Percentiles rank a stretch among this genome's conserved stretches.
Evolutionary conservation across 768 basidiomycete species (phyloP).

Genomic region (Tulasnella sp.): DNA sequence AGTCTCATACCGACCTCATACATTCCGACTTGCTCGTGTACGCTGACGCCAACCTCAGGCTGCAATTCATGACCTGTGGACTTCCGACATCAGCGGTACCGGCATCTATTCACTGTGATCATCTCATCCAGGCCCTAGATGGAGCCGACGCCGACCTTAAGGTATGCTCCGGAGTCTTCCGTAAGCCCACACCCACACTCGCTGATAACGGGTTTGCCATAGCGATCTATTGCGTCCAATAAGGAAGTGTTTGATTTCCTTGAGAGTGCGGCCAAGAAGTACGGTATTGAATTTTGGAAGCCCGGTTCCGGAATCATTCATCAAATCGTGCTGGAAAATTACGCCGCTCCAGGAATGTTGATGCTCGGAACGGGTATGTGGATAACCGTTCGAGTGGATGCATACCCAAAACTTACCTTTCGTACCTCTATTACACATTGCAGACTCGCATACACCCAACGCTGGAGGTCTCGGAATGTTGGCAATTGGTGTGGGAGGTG

Average conservation of each 20-base stretch:
- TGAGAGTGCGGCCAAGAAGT: constrained; percentile 79
- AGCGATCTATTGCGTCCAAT: constrained; percentile 80
- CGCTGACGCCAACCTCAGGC: constrained; percentile 35
- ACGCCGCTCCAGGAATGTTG: constrained; percentile 88
- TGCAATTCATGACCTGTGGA: constrained; percentile 98
- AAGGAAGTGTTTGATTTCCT: constrained; percentile 97
- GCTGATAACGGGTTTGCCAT: background rate
- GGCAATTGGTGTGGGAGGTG: constrained; percentile 98
- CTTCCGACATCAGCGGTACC: constrained; percentile 68
- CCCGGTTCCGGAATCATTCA: constrained; percentile 95
- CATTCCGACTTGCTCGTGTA: background rate
- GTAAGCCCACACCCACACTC: background rate
- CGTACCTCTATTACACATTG: background rate
- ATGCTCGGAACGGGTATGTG: constrained; percentile 75
- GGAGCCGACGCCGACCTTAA: constrained; percentile 80
- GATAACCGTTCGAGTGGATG: background rate
- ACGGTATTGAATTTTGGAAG: constrained; percentile 92
- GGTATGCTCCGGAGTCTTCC: constrained; percentile 29
- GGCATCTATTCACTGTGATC: constrained; percentile 84
- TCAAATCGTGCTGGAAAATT: constrained; percentile 96
- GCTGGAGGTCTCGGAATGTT: constrained; percentile 94
- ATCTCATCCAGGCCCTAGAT: constrained; percentile 87
- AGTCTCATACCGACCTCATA: constrained; percentile 21
- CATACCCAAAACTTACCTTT: background rate
- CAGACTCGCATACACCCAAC: constrained; percentile 96